A percentile compares a stretch with the other conserved stretches of the same genome.
phyloP scores from a whole-genome alignment of 140 eudicot genomes.

The Erigeron philadelphicus region DNA sequence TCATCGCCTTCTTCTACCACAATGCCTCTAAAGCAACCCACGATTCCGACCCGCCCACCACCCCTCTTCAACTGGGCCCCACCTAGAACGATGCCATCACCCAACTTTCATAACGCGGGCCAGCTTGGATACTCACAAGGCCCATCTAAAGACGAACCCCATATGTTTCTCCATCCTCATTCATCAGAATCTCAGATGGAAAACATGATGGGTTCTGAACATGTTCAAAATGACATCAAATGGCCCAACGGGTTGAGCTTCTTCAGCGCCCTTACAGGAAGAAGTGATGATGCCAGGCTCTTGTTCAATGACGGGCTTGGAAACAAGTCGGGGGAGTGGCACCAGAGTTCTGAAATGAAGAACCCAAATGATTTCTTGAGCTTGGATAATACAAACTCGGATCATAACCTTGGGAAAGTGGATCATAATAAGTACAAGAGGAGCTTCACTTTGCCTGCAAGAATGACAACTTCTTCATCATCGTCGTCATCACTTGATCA shows the following conservation, averaged over 20 bases:
- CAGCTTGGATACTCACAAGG: conserved; percentile 50
- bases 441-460: conserved; percentile 83
- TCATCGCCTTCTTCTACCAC: conserved; percentile 44
- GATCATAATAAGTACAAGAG: conserved; percentile 75
- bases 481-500: conserved; percentile 72
- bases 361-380: conserved; percentile 79
- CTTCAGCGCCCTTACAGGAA: conserved; percentile 69
- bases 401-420: conserved; percentile 50
- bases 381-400: conserved; percentile 65
- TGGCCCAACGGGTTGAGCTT: conserved; percentile 90
- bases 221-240: conserved; percentile 63
- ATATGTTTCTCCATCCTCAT: conserved; percentile 81
- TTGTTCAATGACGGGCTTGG: conserved; percentile 68
- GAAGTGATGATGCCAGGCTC: conserved; percentile 69
- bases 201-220: conserved; percentile 59
- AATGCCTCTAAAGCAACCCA: conserved; percentile 56
- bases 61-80: conserved; percentile 83
- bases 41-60: conserved; percentile 51
- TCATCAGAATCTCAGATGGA: conserved; percentile 68
- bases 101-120: conserved; percentile 59
- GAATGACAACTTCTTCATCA: conserved; percentile 79
- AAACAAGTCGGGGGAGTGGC: conserved; percentile 48
- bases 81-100: conserved; percentile 56
- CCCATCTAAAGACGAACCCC: conserved; percentile 67
- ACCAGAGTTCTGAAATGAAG: conserved; percentile 42